These are phyloP conservation scores for Puccinia coronata DNA, from an alignment of 1,284 basidiomycete species.

Conservation along the genomic window DNA sequence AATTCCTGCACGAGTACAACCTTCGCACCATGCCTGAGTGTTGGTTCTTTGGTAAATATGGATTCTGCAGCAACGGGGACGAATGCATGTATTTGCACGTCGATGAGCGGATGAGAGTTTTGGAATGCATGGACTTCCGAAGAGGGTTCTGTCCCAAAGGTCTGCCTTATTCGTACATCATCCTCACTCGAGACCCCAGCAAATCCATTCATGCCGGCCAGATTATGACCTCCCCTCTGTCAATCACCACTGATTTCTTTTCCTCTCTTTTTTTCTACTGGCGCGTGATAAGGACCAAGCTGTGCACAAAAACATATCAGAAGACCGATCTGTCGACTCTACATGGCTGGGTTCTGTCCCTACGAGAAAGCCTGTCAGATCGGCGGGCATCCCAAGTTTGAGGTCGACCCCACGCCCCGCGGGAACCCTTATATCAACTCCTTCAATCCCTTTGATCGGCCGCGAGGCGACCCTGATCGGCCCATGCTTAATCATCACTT, in stretches of 20 bases:
- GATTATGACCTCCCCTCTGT: too few species aligned
- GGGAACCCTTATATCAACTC: constrained; percentile 51
- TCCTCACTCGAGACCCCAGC: too few species aligned
- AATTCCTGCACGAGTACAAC: constrained; percentile 99
- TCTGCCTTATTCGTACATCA: neutral
- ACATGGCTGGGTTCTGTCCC: constrained; percentile 94
- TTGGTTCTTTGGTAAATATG: constrained; percentile 97
- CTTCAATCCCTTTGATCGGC: constrained; percentile 50
- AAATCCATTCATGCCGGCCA: too few species aligned
- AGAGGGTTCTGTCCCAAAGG: constrained; percentile 76
- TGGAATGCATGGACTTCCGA: constrained; percentile 90
- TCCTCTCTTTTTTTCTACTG: constrained; percentile 10
- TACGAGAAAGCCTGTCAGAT: constrained; percentile 82
- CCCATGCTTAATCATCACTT: neutral
- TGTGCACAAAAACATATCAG: constrained; percentile 93
- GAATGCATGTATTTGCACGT: constrained; percentile 98
- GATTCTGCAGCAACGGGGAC: constrained; percentile 95
- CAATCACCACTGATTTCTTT: constrained; percentile 3
- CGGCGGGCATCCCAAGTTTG: constrained; percentile 67
- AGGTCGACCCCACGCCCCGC: constrained; percentile 54
- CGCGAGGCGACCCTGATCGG: constrained; percentile 49
- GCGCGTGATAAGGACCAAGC: constrained; percentile 72
- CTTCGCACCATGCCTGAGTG: constrained; percentile 98
- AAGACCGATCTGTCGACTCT: constrained; percentile 83
- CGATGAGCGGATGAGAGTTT: constrained; percentile 76